phyloP scores from a whole-genome alignment of 768 basidiomycete species.

The Hygrophoropsis aurantiaca region DNA sequence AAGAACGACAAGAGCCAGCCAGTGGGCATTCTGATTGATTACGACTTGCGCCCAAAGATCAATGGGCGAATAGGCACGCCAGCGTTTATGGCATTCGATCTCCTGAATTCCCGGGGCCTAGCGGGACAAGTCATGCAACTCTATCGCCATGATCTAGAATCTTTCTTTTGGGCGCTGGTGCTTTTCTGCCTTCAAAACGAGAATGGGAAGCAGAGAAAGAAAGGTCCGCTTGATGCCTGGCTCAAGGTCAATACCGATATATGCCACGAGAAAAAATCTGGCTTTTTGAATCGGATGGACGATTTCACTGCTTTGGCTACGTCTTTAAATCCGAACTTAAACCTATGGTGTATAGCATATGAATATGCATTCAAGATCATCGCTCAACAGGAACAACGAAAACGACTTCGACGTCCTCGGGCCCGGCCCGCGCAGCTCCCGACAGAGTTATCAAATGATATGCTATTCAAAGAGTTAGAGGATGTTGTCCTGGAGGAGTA shows the following conservation, averaged over 20 bases:
- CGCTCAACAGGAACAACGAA: no score
- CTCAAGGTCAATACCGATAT: background rate
- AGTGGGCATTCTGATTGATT: conserved; percentile 13
- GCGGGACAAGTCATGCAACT: conserved; percentile 13
- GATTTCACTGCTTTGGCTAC: no score
- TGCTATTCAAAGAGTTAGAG: no score
- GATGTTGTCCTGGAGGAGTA: no score
- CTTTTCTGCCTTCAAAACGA: conserved; percentile 9
- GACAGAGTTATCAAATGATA: no score
- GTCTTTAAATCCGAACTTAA: no score
- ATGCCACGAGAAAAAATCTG: background rate
- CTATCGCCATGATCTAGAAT: conserved; percentile 34
- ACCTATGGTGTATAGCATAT: no score
- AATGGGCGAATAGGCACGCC: conserved; percentile 12
- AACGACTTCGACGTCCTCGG: no score
- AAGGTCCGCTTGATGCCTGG: background rate
- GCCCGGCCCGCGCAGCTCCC: no score
- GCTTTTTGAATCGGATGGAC: no score
- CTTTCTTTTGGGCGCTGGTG: conserved; percentile 29
- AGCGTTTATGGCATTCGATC: conserved; percentile 13
- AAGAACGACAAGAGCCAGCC: background rate
- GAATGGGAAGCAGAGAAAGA: background rate
- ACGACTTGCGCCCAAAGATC: conserved; percentile 4
- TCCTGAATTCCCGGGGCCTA: conserved; percentile 6
- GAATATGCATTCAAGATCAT: no score